Evolutionary conservation across 2,329 filamentous ascomycete genomes (phyloP), one percentile per base, ranked within the genome.

Genomic region (Fusarium hainanense): DNA sequence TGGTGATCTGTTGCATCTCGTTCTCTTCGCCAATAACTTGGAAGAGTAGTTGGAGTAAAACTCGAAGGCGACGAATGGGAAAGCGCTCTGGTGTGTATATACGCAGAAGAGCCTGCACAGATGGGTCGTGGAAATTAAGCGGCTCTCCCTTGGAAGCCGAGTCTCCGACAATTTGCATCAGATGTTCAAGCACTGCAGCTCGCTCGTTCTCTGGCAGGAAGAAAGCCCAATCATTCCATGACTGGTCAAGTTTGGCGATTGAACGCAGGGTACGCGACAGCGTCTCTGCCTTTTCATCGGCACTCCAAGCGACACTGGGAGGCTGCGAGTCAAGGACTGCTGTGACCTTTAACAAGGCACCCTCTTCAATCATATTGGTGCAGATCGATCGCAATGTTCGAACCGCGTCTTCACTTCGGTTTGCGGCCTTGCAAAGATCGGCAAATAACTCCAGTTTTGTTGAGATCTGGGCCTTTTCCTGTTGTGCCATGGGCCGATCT

Each of bases 361-460:
- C 88, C 41, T 87, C 84, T 27, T 87, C 85, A 7, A 92, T 82
- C 72, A 91, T 83, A 55, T 85, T 85, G 18, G 86, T 84, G 58
- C 90, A 86, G n/a, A 93, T 87, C 18, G 86, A 84, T 51, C 85
- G 81, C 9, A 92, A 83, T 3, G 88, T 85, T 32, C 85, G 82
- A 13, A 88, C 82, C 0, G 90, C 87, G 65, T 91, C 87, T 4
- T 87, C 85, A 20, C 80, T 79, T 47, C 86, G 83, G 7, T 87
- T 86, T 16, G 82, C 78, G 2, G 81, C 77, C 69, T 85, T 87
- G 70, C 87, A 88, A 2, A 89, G 74, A 41, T 92, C 89, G 4
- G 87, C 90, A 70, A 92, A 85, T 13, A 88, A 83, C 75, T 93
- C 91, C 41, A 92, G 81, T 74, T 93, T 93, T 55, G 84, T 83